Base-by-base conservation (phyloP, 768 basidiomycete genomes). In the Amanita thiersii region DNA sequence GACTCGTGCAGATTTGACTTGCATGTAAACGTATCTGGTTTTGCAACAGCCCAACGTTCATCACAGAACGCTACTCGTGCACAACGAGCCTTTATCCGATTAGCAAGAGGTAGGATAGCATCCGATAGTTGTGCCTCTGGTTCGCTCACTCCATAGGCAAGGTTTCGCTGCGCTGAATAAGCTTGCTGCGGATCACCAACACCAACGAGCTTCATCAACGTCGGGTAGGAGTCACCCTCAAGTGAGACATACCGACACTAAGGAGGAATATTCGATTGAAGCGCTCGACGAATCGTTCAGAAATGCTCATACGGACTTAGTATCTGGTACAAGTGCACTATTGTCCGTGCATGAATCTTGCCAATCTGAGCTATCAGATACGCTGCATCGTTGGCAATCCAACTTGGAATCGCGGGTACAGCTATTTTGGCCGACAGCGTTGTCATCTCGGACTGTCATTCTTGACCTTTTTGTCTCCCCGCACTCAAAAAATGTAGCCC, bases 391-490 rank as follows among this genome's bases (percentile, higher is more conserved):
- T 18, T 67, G 82, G 39, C 82, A 91, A 47, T 66, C 68, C 9
- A 93, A 92, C 51, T 69, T 94, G 3, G 85, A 90, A 54, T 58
- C 70, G 4, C 78, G 91, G 0, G 62, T 94, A 18, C 77, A 74
- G 36, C 77, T 81, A 0, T 91, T 94, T 60, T 92, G 87, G 87
- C 73, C 81, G 2, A 77, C 79, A 3, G 77, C 76, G 1, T 63
- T 93, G 0, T 53, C 82, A 7, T 68, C 75, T 18, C 74, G 88
- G 12, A 70, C 61, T 2, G 63, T 92, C 5, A 71, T 74, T 11
- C 51, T 92, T 3, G 66, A 75, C 15, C 52, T 92, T n/a, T 83
- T 75, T 51, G 61, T 75, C 3, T 63, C 57, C 10, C 64, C 58
- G 29, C 63, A 60, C 45, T 59, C 52, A 32, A 48, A 40, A 19